phyloP scores from a whole-genome alignment of 345 rosid species.

The Xanthoceras sorbifolium region DNA sequence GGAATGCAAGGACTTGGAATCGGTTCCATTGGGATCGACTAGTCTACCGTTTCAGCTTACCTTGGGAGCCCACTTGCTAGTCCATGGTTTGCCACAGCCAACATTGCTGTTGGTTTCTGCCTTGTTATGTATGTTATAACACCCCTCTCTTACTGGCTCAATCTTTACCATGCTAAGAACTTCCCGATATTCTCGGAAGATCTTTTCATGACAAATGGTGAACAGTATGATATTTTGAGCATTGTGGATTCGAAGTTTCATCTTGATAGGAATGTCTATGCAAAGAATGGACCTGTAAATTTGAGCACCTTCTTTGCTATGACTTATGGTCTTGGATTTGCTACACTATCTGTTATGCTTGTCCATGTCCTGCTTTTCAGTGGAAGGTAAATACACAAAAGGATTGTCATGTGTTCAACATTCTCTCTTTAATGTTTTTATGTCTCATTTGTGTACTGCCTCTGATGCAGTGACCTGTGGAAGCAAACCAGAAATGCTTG shows the following conservation, averaged over 20 bases:
- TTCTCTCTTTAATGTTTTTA: neutral
- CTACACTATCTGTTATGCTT: slow-evolving; percentile 63
- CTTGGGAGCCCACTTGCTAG: slow-evolving; percentile 85
- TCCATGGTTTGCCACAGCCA: slow-evolving; percentile 78
- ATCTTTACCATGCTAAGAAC: slow-evolving; percentile 66
- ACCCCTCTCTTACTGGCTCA: slow-evolving; percentile 65
- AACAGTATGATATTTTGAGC: slow-evolving; percentile 49
- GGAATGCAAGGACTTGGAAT: slow-evolving; percentile 74
- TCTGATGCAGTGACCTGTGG: slow-evolving; percentile 65
- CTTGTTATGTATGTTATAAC: slow-evolving; percentile 60
- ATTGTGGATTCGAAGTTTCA: slow-evolving; percentile 59
- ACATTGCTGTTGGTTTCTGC: slow-evolving; percentile 58
- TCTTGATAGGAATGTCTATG: slow-evolving; percentile 53
- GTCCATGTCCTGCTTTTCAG: slow-evolving; percentile 69
- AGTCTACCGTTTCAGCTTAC: slow-evolving; percentile 70
- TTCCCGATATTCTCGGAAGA: slow-evolving; percentile 59
- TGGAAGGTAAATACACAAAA: slow-evolving; percentile 44
- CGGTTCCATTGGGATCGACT: slow-evolving; percentile 72
- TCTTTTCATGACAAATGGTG: slow-evolving; percentile 56
- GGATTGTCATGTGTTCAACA: no score
- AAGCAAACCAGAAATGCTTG: slow-evolving; percentile 55
- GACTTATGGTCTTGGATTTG: slow-evolving; percentile 82
- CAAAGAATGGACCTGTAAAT: slow-evolving; percentile 49
- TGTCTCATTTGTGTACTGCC: neutral
- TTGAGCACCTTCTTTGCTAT: slow-evolving; percentile 77